phyloP scores from a whole-genome alignment of 345 rosid genomes.

The Microthlaspi erraticum region DNA sequence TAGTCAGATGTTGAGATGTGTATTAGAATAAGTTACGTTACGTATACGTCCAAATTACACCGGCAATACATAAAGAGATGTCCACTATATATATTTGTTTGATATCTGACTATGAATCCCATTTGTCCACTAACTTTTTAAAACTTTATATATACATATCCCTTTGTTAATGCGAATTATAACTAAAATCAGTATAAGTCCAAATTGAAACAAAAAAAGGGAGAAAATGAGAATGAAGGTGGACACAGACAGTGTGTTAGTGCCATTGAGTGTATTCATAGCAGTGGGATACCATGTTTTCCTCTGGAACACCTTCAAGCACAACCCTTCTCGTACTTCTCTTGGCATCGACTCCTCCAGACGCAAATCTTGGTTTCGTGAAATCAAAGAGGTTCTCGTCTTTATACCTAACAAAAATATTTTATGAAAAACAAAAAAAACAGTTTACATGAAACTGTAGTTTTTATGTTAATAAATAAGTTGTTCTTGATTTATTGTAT shows the following conservation, averaged over 20 bases:
- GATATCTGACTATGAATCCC: conserved; percentile 46
- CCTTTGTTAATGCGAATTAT: neutral
- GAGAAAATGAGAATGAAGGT: conserved; percentile 28
- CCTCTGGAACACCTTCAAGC: conserved; percentile 41
- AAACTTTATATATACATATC: conserved; percentile 7
- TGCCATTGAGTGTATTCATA: conserved; percentile 40
- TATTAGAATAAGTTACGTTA: conserved; percentile 22
- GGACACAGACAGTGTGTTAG: conserved; percentile 38
- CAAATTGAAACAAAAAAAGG: neutral
- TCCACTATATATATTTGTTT: conserved; percentile 38
- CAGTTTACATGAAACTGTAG: neutral
- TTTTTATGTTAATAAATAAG: neutral
- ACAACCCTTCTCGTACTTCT: conserved; percentile 45
- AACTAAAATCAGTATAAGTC: neutral
- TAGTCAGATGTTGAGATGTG: conserved; percentile 23
- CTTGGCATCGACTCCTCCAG: conserved; percentile 39
- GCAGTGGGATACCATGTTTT: conserved; percentile 44
- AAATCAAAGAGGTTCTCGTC: conserved; percentile 41
- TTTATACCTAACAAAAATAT: neutral
- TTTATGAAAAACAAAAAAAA: neutral
- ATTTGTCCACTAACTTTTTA: conserved; percentile 32
- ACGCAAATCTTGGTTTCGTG: conserved; percentile 46
- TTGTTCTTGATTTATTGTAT: neutral
- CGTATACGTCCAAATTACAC: conserved; percentile 36
- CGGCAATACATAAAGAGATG: conserved; percentile 23